These are phyloP conservation scores for Apiospora malaysiana DNA, from an alignment of 2,329 filamentous ascomycete species.

Conservation along the genomic window DNA sequence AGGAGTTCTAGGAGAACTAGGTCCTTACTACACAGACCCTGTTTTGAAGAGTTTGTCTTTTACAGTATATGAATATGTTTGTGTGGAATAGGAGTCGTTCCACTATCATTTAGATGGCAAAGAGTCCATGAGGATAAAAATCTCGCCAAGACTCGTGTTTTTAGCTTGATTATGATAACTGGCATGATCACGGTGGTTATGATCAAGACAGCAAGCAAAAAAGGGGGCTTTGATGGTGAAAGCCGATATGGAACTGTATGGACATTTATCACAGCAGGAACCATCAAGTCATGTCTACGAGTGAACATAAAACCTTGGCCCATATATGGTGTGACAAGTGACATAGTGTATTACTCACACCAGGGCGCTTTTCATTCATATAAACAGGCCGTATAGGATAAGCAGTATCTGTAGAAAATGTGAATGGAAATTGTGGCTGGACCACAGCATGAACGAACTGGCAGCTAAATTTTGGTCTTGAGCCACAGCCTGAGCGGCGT, in stretches of 20 bases:
- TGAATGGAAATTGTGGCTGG: background rate
- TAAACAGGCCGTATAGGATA: background rate
- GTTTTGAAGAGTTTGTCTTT: background rate
- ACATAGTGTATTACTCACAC: too few relatives aligned
- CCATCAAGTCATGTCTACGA: too few relatives aligned
- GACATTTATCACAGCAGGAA: background rate
- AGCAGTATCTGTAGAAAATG: background rate
- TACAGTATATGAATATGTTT: background rate
- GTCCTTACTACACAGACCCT: background rate
- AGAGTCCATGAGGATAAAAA: background rate
- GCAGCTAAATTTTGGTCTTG: background rate
- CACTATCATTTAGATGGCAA: background rate
- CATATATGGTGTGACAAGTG: too few relatives aligned
- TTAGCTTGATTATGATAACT: too few relatives aligned
- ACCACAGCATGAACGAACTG: background rate
- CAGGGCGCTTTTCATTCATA: background rate
- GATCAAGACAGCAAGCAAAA: too few relatives aligned
- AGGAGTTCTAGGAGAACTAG: background rate
- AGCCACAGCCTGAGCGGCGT: background rate
- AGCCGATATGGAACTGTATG: background rate
- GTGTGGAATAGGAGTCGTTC: background rate
- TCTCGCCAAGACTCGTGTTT: background rate
- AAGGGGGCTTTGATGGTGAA: background rate
- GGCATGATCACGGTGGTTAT: background rate
- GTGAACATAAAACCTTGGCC: background rate